Evolutionary conservation across 768 basidiomycete genomes (phyloP).

Genomic region (Kondoa subrosea): DNA sequence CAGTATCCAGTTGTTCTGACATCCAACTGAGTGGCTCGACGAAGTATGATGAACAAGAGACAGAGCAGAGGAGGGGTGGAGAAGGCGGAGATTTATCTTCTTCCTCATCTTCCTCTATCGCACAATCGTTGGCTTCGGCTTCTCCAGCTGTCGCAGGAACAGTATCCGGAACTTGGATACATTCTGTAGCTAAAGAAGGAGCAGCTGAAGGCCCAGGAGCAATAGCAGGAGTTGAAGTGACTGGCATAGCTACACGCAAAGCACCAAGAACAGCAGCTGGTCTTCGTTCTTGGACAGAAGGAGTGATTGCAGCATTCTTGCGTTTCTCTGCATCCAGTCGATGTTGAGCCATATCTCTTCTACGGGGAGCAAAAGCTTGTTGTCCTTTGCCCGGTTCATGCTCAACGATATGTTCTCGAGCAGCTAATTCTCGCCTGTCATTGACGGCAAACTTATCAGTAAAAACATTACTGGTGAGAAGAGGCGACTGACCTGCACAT

Average conservation of each 20-base stretch:
- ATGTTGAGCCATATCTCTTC: conserved; percentile 26
- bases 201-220: conserved; percentile 1
- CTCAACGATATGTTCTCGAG: conserved; percentile 27
- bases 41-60: conserved; percentile 77
- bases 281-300: conserved; percentile 9
- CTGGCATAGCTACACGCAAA: neutral
- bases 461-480: neutral
- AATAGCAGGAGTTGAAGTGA: no score
- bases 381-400: conserved; percentile 28
- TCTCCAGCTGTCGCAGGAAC: neutral
- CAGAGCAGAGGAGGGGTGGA: conserved; percentile 25
- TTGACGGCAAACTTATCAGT: neutral
- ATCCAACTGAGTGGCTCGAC: conserved; percentile 96
- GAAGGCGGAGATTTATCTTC: conserved; percentile 1
- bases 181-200: neutral
- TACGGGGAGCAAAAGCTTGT: conserved; percentile 26
- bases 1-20: conserved; percentile 60
- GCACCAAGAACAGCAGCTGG: neutral
- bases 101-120: conserved; percentile 17
- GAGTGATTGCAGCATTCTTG: conserved; percentile 14
- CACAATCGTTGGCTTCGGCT: conserved; percentile 6
- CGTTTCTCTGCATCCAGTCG: conserved; percentile 19
- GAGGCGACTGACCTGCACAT: conserved; percentile 20
- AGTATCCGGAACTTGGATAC: neutral
- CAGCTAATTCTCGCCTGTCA: conserved; percentile 27